phyloP scores from a whole-genome alignment of 192 early-diverging fungal genomes.

The Cladochytrium replicatum region DNA sequence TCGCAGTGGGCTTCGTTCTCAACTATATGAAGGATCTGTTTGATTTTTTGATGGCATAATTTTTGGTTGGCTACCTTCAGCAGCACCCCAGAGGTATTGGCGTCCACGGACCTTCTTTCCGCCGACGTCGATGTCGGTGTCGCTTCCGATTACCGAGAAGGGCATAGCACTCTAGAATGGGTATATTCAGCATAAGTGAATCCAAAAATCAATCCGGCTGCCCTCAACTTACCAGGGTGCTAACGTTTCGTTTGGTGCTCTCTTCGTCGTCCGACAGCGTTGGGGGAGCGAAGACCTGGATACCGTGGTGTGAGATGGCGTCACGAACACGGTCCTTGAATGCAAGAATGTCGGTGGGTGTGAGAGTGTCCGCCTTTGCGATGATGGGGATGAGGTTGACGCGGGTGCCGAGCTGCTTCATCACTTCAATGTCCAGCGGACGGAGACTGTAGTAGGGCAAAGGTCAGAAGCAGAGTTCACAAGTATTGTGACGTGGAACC shows the following conservation, averaged over 20 bases:
- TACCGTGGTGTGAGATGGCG: conserved; percentile 82
- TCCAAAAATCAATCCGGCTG: not conserved
- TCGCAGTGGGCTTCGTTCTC: conserved; percentile 98
- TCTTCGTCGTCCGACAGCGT: conserved; percentile 84
- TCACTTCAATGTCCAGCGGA: conserved; percentile 92
- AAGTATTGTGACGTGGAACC: too few relatives aligned
- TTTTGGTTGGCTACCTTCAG: conserved; percentile 47
- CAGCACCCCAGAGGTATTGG: conserved; percentile 97
- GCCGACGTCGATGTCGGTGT: conserved; percentile 67
- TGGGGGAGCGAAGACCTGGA: conserved; percentile 82
- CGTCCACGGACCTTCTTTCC: conserved; percentile 90
- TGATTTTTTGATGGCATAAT: conserved; percentile 1
- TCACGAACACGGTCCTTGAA: conserved; percentile 97
- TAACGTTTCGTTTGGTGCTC: conserved; percentile 61
- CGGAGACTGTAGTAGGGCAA: conserved; percentile 44
- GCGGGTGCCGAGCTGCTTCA: conserved; percentile 92
- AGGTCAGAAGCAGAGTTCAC: too few relatives aligned
- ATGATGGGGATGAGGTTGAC: conserved; percentile 97
- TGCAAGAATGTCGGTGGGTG: conserved; percentile 74
- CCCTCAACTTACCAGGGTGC: conserved; percentile 46
- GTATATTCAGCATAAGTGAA: conserved; percentile 7
- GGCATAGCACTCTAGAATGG: conserved; percentile 69
- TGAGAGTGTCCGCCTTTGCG: conserved; percentile 97
- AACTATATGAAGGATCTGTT: conserved; percentile 32
- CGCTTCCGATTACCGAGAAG: conserved; percentile 90